Evolutionary conservation across 192 early-diverging fungal genomes (phyloP).

Genomic region (Coemansia sp.): DNA sequence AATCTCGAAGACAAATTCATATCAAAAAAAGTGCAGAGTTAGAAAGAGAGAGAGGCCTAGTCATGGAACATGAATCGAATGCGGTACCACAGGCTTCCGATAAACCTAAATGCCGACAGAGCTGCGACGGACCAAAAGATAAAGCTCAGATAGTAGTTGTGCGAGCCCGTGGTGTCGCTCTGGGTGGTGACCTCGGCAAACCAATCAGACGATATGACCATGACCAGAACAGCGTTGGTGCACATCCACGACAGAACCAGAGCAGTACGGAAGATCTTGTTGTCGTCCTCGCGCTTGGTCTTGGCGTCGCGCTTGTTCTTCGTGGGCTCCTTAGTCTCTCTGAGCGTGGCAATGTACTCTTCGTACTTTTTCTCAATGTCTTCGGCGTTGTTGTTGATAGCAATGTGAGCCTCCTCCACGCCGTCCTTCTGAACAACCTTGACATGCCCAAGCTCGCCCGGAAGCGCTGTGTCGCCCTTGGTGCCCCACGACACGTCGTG

Average conservation of each 20-base stretch:
- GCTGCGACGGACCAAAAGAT: slow-evolving; percentile 85
- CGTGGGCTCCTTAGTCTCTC: slow-evolving; percentile 36
- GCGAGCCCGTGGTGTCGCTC: slow-evolving; percentile 46
- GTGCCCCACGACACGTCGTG: slow-evolving; percentile 98
- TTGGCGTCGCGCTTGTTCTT: slow-evolving; percentile 59
- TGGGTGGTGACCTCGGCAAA: slow-evolving; percentile 41
- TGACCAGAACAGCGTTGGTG: slow-evolving; percentile 72
- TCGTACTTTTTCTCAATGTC: slow-evolving; percentile 87
- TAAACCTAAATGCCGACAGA: slow-evolving; percentile 69
- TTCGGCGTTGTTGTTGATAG: slow-evolving; percentile 69
- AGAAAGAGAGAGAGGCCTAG: slow-evolving; percentile 4
- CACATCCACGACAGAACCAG: slow-evolving; percentile 86
- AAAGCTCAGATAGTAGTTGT: slow-evolving; percentile 76
- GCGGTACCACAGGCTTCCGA: slow-evolving; percentile 72
- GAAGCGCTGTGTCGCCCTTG: slow-evolving; percentile 76
- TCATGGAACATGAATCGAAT: slow-evolving; percentile 55
- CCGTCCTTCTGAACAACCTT: slow-evolving; percentile 70
- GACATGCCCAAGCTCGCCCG: slow-evolving; percentile 74
- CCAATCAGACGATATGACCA: slow-evolving; percentile 63
- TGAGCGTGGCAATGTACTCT: slow-evolving; percentile 65
- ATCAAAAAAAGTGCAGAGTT: not conserved
- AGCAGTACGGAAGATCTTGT: slow-evolving; percentile 81
- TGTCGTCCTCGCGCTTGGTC: slow-evolving; percentile 88
- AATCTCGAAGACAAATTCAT: slow-evolving; percentile 1
- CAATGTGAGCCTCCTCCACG: slow-evolving; percentile 68